These are phyloP conservation scores for Starmerella gropengiesseri DNA, from an alignment of 805 yeast species.

Conservation along the genomic window DNA sequence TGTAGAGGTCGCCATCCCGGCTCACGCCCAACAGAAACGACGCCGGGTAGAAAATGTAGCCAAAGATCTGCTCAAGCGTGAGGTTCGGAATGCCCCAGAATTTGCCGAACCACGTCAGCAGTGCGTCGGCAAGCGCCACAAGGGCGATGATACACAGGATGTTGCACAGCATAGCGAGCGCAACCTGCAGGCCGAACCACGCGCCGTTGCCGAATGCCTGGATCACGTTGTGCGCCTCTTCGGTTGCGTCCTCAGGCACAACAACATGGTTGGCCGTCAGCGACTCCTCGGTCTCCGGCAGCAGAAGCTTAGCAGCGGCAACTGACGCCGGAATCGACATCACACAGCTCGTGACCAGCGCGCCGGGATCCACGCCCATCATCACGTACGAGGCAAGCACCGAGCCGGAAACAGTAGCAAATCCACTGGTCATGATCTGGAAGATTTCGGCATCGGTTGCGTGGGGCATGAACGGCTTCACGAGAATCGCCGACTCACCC, in stretches of 20 bases:
- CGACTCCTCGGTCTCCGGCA: constrained; percentile 49
- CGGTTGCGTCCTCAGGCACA: constrained; percentile 37
- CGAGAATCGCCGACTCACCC: constrained; percentile 53
- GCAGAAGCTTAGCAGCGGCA: constrained; percentile 48
- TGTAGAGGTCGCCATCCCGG: constrained; percentile 39
- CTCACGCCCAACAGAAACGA: constrained; percentile 50
- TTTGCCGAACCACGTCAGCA: constrained; percentile 49
- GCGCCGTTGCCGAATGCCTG: constrained; percentile 54
- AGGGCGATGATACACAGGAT: constrained; percentile 51
- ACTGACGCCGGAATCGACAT: constrained; percentile 59
- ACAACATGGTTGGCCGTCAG: constrained; percentile 40
- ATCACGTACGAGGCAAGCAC: constrained; percentile 54
- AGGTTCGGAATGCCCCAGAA: constrained; percentile 48
- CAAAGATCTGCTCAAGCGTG: constrained; percentile 45
- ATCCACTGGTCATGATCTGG: constrained; percentile 52
- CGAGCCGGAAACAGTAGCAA: constrained; percentile 54
- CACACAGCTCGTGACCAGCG: constrained; percentile 54
- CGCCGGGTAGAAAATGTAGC: constrained; percentile 50
- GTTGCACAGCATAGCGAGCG: constrained; percentile 47
- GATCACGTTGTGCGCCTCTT: constrained; percentile 40
- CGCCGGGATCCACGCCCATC: constrained; percentile 51
- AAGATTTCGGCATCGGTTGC: constrained; percentile 52
- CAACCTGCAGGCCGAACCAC: constrained; percentile 45
- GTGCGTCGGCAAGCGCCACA: constrained; percentile 45
- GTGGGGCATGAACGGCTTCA: constrained; percentile 49